These are phyloP conservation scores for Mantamonas sphyraenae DNA, from an alignment of 78 protist genomes.

Conservation along the genomic window DNA sequence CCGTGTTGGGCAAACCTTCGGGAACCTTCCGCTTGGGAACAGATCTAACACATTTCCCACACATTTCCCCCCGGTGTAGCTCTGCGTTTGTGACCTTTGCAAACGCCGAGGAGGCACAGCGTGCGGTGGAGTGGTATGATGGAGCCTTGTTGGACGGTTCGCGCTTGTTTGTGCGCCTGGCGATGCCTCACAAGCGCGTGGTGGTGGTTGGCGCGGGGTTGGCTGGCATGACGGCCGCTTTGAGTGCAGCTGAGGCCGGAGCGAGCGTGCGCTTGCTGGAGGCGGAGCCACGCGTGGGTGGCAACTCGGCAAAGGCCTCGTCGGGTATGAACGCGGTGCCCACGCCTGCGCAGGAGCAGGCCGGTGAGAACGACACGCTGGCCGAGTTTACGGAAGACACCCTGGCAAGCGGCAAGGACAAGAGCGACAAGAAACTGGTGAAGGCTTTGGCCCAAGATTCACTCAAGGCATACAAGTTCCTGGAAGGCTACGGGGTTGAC, in stretches of 20 bases:
- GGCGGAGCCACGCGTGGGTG: slow-evolving; percentile 41
- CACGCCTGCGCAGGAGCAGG: slow-evolving; percentile 35
- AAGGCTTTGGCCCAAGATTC: slow-evolving; percentile 7
- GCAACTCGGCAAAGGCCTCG: slow-evolving; percentile 77
- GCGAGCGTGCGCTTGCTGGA: slow-evolving; percentile 44
- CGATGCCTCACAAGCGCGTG: background rate
- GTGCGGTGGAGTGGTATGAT: no score
- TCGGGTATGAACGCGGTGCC: slow-evolving; percentile 66
- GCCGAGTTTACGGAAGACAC: slow-evolving; percentile 44
- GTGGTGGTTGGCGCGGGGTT: slow-evolving; percentile 14
- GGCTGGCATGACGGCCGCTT: slow-evolving; percentile 17
- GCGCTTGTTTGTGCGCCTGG: background rate
- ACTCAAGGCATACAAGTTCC: slow-evolving; percentile 15
- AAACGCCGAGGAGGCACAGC: no score
- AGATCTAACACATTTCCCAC: no score
- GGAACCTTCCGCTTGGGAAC: no score
- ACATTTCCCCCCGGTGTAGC: no score
- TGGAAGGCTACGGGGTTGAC: slow-evolving; percentile 20
- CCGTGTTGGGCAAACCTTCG: no score
- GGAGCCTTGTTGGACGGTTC: no score
- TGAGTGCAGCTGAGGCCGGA: slow-evolving; percentile 13
- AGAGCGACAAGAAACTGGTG: slow-evolving; percentile 1
- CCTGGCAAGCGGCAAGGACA: background rate
- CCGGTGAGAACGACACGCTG: slow-evolving; percentile 24
- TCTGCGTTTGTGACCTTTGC: no score